A percentile compares a stretch with the other conserved stretches of the same genome.
These are phyloP conservation scores for Coemansia sp. DNA, from an alignment of 192 early-diverging fungal genomes.

Conservation along the genomic window DNA sequence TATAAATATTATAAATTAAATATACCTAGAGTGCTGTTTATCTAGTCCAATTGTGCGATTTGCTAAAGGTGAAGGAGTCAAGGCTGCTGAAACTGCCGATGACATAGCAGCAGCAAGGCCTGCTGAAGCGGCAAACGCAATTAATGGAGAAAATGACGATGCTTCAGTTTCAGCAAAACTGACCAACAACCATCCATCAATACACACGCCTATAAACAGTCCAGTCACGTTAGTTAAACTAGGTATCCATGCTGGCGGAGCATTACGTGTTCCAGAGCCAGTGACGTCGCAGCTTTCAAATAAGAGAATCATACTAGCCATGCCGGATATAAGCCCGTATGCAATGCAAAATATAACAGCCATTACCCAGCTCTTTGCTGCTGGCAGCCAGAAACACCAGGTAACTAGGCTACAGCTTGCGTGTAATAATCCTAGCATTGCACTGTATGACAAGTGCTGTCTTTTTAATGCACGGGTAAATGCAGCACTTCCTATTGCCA, in stretches of 20 bases:
- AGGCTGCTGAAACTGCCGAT: neutral
- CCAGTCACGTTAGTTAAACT: neutral
- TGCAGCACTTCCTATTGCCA: neutral
- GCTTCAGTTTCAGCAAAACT: no score
- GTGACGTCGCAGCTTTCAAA: neutral
- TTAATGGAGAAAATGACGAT: neutral
- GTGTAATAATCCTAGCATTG: neutral
- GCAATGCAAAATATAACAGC: conserved; percentile 2
- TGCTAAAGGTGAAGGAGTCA: neutral
- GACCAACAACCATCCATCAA: neutral
- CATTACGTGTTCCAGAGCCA: neutral
- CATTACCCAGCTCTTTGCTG: neutral
- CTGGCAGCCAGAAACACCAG: conserved; percentile 9
- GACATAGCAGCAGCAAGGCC: neutral
- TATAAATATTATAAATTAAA: no score
- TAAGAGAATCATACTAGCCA: neutral
- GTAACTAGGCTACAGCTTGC: neutral
- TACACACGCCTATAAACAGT: neutral
- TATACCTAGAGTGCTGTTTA: no score
- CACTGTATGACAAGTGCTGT: neutral
- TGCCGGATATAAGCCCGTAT: conserved; percentile 2
- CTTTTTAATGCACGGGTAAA: neutral
- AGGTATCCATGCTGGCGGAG: neutral
- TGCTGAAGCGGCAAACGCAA: conserved; percentile 1
- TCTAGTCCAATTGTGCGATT: no score